Base-by-base conservation (phyloP, 306 rosid species). In the Glycine latifolia region DNA sequence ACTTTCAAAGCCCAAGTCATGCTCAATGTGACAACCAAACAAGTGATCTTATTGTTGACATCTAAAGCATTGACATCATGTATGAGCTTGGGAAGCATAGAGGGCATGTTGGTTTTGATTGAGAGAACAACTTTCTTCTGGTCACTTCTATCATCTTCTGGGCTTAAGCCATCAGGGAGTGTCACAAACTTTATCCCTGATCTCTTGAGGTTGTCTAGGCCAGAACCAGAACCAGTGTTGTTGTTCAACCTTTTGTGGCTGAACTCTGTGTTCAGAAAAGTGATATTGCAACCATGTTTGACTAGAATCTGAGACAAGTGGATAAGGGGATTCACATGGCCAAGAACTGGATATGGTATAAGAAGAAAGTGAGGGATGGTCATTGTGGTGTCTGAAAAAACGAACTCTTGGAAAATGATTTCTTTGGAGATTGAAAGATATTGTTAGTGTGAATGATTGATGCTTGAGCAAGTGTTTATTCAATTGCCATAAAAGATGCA, bases 281-380 rank as follows among this genome's bases (percentile, higher is more conserved):
- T 82, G 87, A 87, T 61, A 20, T 80, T 82, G 76, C 79, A 70
- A 13, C 92, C 90, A 68, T 73, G 77, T 68, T 80, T 37, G 3
- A 67, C 76, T n/a, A 86, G 37, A 43, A 86, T 41, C 0, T 83
- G 77, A 50, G 88, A 85, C 56, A 89, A 68, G 10, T 69, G 71
- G 71, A 87, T 71, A 11, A 89, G 55, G 76, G 90, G 81, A 20
- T 82, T 87, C 14, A 89, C 86, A 67, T 87, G 92, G 20, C 92
- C 92, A 71, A 77, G 87, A 26, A 83, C 79, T 4, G 87, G 92
- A 71, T 9, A 65, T 16, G 87, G 89, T 26, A 89, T 0, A 13
- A 60, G 82, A 47, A 89, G 55, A 39, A 88, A 78, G 43, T 88
- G 92, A 14, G 79, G 77, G 2, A 44, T 80, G 7, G 72, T 71